Base-by-base conservation (phyloP, 1,284 basidiomycete species). In the Heliocybe sulcata region DNA sequence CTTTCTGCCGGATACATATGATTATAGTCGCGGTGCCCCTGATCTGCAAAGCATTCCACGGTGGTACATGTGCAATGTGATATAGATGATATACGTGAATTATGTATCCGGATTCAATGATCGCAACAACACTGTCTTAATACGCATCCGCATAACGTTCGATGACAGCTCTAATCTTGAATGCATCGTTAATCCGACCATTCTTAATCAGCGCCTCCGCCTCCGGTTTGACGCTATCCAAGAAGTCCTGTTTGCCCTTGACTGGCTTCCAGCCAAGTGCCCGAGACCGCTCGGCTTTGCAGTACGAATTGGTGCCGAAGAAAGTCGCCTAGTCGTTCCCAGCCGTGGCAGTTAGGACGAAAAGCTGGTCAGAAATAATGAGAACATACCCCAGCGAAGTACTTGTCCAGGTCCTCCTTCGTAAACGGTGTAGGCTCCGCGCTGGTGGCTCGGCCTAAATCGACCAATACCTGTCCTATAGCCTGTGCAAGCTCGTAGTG, bases 211-310 rank as follows among this genome's bases (percentile, higher is more conserved):
- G 8, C 9, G 14, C 20, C 23, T 48, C 42, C 19, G 45, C 27
- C 22, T 54, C 53, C 12, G 58, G 52, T 52, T 64, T 60, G 23
- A 72, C 60, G 50, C 66, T 67, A 9, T 52, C 57, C n/a, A 68
- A 56, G 61, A 72, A 65, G 54, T 70, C 65, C 35, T 45, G 54
- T 2, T 58, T 69, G 3, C 59, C 64, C 61, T 66, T 70, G 22
- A 58, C 62, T 3, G 71, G 69, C 35, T 57, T 63, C 72, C 71
- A 74, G 31, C 77, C 77, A 45, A 81, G 68, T 12, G 65, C 66
- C 53, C 69, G 65, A n/a, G 74, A 73, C 57, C 76, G 74, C 12
- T 73, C 73, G 2, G 75, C 76, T 14, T 72, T 63, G 52, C 67
- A 69, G 53, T 72, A 70, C 2, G 72, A 73, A 64, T 79, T 77